Evolutionary conservation across 768 basidiomycete genomes (phyloP).

Genomic region (Candolleomyces eurysporus): DNA sequence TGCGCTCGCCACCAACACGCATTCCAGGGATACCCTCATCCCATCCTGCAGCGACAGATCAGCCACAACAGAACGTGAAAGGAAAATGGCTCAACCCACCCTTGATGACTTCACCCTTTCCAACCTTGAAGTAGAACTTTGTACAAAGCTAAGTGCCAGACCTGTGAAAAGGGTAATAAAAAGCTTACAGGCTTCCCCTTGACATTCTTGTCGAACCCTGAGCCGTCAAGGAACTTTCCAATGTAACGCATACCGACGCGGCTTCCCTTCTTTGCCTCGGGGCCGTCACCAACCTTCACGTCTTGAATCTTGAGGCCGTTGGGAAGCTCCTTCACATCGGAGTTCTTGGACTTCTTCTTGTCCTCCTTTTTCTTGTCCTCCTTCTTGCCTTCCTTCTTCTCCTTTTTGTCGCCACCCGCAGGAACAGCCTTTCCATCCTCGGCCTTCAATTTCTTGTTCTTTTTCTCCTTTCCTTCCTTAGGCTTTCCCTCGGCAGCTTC

Average conservation of each 20-base stretch:
- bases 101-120: conserved; percentile 90
- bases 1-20: conserved; percentile 86
- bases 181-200: conserved; percentile 80
- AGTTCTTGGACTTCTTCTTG: conserved; percentile 30
- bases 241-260: conserved; percentile 87
- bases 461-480: conserved; percentile 55
- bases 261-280: conserved; percentile 82
- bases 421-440: conserved; percentile 40
- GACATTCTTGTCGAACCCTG: conserved; percentile 75
- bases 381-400: conserved; percentile 26
- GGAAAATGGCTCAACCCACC: conserved; percentile 37
- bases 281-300: conserved; percentile 76
- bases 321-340: conserved; percentile 46
- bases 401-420: conserved; percentile 52
- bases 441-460: conserved; percentile 75
- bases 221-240: conserved; percentile 80
- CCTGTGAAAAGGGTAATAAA: conserved; percentile 5
- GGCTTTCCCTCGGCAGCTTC: conserved; percentile 31
- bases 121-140: conserved; percentile 77
- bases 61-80: neutral
- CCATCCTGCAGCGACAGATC: conserved; percentile 58
- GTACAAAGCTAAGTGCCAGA: conserved; percentile 1
- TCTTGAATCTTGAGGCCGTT: conserved; percentile 80
- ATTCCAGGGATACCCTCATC: conserved; percentile 91
- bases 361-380: conserved; percentile 37